Conservation (phyloP, 2,329 filamentous ascomycete species). For the Cordyceps pruinosa region DNA sequence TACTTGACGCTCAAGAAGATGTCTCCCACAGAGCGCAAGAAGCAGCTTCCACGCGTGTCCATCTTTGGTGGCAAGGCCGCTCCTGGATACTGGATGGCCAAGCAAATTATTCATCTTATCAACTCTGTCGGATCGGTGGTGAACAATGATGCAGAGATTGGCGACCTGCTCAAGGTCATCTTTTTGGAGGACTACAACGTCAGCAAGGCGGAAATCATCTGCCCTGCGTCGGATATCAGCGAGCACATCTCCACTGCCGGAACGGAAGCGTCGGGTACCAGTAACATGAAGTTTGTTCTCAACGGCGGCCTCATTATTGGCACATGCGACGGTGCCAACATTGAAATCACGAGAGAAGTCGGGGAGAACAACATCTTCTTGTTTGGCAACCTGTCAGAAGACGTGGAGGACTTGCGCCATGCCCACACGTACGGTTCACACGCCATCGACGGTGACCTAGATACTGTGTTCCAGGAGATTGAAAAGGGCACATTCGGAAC, state of each 20-base stretch:
- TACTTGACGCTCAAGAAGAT: constrained; percentile 86
- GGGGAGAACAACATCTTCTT: constrained; percentile 97
- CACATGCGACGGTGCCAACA: constrained; percentile 96
- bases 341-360: constrained; percentile 95
- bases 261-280: constrained; percentile 82
- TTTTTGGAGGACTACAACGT: constrained; percentile 99
- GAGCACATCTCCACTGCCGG: constrained; percentile 98
- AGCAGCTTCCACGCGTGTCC: constrained; percentile 77
- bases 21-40: constrained; percentile 77
- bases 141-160: constrained; percentile 87
- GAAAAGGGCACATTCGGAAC: constrained; percentile 76
- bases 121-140: constrained; percentile 86
- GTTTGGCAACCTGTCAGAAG: constrained; percentile 91
- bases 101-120: constrained; percentile 95
- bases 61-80: constrained; percentile 98
- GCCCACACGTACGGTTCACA: constrained; percentile 78
- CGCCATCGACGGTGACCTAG: constrained; percentile 67
- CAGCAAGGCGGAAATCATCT: constrained; percentile 96
- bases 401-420: constrained; percentile 93
- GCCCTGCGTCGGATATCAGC: constrained; percentile 88
- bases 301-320: constrained; percentile 97
- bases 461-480: constrained; percentile 78
- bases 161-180: constrained; percentile 91
- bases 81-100: constrained; percentile 99
- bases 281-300: constrained; percentile 99